Base-by-base conservation (phyloP, 1,284 basidiomycete species). In the Pyrrhoderma noxium region DNA sequence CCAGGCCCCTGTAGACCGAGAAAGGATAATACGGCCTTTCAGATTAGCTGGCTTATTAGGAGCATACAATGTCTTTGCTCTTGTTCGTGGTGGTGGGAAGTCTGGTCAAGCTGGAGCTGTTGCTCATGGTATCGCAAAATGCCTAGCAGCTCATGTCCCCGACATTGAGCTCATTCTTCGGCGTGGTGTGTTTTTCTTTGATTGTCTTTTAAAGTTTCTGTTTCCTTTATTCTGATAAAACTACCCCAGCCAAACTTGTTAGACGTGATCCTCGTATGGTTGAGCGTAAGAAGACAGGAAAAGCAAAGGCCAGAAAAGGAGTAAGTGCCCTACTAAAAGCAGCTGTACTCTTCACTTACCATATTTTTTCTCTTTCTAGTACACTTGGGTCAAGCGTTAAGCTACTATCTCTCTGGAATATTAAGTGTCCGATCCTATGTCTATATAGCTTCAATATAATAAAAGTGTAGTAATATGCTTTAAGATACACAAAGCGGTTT, bases 231-330 rank as follows among this genome's bases (percentile, higher is more conserved):
- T n/a, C 8, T 43, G 31, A 47, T 60, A 7, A 56, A 34, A 41
- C 40, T 38, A 34, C 51, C 55, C 0, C 66, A 93, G 94, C 91
- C 57, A 88, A 92, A 70, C 72, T 95, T 36, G 70, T 93, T 55
- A 82, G 83, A 67, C 84, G 95, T 63, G 95, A 99, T 72, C 90
- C 93, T 43, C 87, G 95, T 68, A 91, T 94, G 86, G 93, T 97
- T 27, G 95, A 99, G 73, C 80, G 95, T 60, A 99, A 99, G 73
- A 97, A 98, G 77, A 93, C 95, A 7, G 89, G 89, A 56, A 67
- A 82, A 59, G 82, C 85, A 57, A 97, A 97, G 74, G 91, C 95
- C 56, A 83, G 94, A 67, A 94, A 95, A 72, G 77, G 76, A 67
- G 90, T 92, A 68, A 49, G 88, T 84, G 39, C 19, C 59, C 34